Conservation (phyloP, 2,329 filamentous ascomycete genomes). For the Salinomyces thailandicus region DNA sequence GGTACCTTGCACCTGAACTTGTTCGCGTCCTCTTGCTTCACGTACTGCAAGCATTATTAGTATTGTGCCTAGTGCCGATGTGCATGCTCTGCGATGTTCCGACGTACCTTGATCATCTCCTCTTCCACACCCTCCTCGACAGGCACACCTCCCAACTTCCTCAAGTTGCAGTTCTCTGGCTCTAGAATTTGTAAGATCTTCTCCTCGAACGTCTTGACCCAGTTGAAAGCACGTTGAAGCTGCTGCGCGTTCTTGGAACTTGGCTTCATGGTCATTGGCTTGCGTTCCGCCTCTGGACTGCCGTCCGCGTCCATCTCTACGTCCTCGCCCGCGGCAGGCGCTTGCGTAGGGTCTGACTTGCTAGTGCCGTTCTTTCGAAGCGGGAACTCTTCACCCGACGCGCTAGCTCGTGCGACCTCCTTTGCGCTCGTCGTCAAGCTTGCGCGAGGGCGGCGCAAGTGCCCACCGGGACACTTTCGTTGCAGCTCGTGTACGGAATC, state of each 20-base stretch:
- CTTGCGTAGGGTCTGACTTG: slow-evolving; percentile 39
- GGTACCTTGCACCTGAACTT: slow-evolving; percentile 96
- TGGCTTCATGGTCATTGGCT: slow-evolving; percentile 35
- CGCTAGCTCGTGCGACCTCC: slow-evolving; percentile 75
- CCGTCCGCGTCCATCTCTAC: slow-evolving; percentile 34
- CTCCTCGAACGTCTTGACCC: slow-evolving; percentile 97
- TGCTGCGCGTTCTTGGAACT: slow-evolving; percentile 78
- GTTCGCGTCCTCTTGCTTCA: slow-evolving; percentile 95
- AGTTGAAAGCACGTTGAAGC: slow-evolving; percentile 89
- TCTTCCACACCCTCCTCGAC: slow-evolving; percentile 78
- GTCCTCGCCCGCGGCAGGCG: slow-evolving; percentile 43
- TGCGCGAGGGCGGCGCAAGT: slow-evolving; percentile 79
- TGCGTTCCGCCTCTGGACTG: slow-evolving; percentile 57
- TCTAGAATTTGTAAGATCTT: slow-evolving; percentile 90
- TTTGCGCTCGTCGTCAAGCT: slow-evolving; percentile 76
- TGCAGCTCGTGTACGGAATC: slow-evolving; percentile 94
- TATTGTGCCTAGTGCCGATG: not conserved
- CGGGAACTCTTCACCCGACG: slow-evolving; percentile 71
- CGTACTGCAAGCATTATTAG: too few relatives aligned
- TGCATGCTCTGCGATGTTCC: too few relatives aligned
- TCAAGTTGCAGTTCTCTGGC: slow-evolving; percentile 74
- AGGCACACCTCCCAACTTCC: slow-evolving; percentile 81
- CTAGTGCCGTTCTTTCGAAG: slow-evolving; percentile 42
- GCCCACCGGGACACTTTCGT: slow-evolving; percentile 92
- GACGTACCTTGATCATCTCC: slow-evolving; percentile 57